Evolutionary conservation across 176 grass and related monocot species (phyloP).

Genomic region (Saccharum spontaneum): DNA sequence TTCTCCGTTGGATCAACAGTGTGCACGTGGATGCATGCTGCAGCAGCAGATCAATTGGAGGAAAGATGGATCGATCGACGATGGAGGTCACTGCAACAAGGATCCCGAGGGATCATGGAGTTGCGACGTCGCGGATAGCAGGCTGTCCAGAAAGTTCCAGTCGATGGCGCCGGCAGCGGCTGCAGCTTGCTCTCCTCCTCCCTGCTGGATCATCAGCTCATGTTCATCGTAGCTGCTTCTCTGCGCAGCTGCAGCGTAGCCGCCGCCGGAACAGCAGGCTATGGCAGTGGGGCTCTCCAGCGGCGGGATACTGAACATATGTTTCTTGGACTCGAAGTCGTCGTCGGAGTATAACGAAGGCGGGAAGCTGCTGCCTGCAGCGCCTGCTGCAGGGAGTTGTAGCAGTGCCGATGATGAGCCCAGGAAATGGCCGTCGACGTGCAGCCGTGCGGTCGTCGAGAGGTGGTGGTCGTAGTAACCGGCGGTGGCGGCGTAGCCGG

Average conservation of each 20-base stretch:
- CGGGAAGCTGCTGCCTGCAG: background rate
- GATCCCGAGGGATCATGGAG: slow-evolving; percentile 26
- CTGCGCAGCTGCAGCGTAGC: background rate
- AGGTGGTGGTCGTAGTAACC: slow-evolving; percentile 32
- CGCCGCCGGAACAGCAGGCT: background rate
- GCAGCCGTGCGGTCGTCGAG: background rate
- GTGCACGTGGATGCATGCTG: background rate
- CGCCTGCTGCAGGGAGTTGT: background rate
- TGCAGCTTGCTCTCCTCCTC: background rate
- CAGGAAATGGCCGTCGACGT: slow-evolving; percentile 1
- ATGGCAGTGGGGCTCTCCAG: slow-evolving; percentile 31
- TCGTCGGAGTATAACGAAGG: background rate
- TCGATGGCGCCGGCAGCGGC: slow-evolving; percentile 21
- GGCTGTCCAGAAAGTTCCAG: slow-evolving; percentile 68
- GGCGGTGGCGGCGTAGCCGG: slow-evolving; percentile 11
- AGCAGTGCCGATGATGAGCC: background rate
- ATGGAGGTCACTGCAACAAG: slow-evolving; percentile 2
- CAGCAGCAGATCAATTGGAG: background rate
- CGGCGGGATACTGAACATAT: slow-evolving; percentile 40
- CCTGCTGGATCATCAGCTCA: background rate
- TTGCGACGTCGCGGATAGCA: slow-evolving; percentile 48
- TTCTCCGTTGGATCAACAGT: background rate
- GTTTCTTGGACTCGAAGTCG: slow-evolving; percentile 41
- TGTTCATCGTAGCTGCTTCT: background rate
- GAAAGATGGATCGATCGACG: background rate